These are phyloP conservation scores for Backusella sp. DNA, from an alignment of 192 early-diverging fungal genomes.

Conservation along the genomic window DNA sequence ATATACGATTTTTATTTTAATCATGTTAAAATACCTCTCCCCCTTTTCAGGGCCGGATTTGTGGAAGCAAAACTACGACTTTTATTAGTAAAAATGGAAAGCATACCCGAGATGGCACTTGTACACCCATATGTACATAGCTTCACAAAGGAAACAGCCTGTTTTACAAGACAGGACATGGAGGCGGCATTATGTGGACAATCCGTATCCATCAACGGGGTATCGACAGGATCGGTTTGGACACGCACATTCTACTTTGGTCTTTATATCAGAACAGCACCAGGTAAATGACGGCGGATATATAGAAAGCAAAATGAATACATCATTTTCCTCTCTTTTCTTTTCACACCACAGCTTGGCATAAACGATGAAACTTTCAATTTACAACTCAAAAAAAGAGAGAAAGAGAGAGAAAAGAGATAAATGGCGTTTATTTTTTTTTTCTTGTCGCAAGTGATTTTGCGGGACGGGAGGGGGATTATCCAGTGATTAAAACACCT, in stretches of 20 bases:
- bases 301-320: neutral
- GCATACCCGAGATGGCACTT: conserved; percentile 48
- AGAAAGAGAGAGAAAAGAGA: neutral
- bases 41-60: conserved; percentile 56
- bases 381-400: neutral
- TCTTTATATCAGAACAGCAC: conserved; percentile 6
- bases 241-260: conserved; percentile 25
- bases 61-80: conserved; percentile 78
- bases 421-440: neutral
- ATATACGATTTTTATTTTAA: neutral
- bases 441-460: neutral
- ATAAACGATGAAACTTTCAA: neutral
- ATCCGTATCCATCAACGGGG: neutral
- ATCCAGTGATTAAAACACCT: neutral
- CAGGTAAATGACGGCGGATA: conserved; percentile 5
- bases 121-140: conserved; percentile 77
- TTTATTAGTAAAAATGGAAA: conserved; percentile 65
- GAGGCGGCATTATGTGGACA: neutral
- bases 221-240: neutral
- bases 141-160: conserved; percentile 41
- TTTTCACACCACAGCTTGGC: neutral
- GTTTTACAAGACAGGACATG: neutral
- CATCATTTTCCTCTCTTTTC: neutral
- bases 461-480: too few species aligned
- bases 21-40: neutral